Conservation (phyloP, 352 stramenopile species). For the Globisporangium splendens region DNA sequence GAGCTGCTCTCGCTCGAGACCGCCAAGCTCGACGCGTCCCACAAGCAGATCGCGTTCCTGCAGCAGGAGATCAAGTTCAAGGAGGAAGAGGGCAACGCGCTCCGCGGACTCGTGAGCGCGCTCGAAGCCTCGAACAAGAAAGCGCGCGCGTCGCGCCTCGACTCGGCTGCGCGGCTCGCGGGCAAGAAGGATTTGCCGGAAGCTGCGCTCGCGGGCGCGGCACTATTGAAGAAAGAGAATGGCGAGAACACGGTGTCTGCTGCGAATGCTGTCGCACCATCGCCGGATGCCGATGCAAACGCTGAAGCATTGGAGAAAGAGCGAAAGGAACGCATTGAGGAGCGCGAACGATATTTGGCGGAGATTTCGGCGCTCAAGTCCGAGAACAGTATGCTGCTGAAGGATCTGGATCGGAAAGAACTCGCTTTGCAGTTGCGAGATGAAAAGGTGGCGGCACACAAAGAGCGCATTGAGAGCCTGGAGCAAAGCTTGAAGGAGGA, state of each 20-base stretch:
- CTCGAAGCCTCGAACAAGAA: slow-evolving; percentile 83
- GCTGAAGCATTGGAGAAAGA: slow-evolving; percentile 37
- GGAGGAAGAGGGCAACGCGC: slow-evolving; percentile 71
- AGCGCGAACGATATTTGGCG: slow-evolving; percentile 38
- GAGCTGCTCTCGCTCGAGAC: slow-evolving; percentile 80
- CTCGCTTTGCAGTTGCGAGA: slow-evolving; percentile 54
- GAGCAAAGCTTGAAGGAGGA: slow-evolving; percentile 58
- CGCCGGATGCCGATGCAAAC: slow-evolving; percentile 6
- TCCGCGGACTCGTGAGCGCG: slow-evolving; percentile 66
- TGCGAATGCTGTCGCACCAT: slow-evolving; percentile 2
- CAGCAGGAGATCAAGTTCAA: slow-evolving; percentile 87
- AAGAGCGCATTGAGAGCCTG: slow-evolving; percentile 52
- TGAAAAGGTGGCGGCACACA: slow-evolving; percentile 64
- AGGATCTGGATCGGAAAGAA: slow-evolving; percentile 73
- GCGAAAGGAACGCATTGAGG: slow-evolving; percentile 30
- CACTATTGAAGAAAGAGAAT: slow-evolving; percentile 28
- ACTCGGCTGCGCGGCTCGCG: slow-evolving; percentile 37
- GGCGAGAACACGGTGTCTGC: slow-evolving; percentile 17
- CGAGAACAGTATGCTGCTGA: slow-evolving; percentile 70
- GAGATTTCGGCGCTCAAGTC: slow-evolving; percentile 65
- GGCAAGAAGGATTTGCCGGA: slow-evolving; percentile 21
- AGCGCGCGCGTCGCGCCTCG: slow-evolving; percentile 57
- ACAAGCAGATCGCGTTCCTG: slow-evolving; percentile 81
- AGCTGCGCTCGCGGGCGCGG: slow-evolving; percentile 20
- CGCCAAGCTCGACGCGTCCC: slow-evolving; percentile 76